Evolutionary conservation across 2,329 filamentous ascomycete genomes (phyloP).

Genomic region (Davidsoniella eucalypti): DNA sequence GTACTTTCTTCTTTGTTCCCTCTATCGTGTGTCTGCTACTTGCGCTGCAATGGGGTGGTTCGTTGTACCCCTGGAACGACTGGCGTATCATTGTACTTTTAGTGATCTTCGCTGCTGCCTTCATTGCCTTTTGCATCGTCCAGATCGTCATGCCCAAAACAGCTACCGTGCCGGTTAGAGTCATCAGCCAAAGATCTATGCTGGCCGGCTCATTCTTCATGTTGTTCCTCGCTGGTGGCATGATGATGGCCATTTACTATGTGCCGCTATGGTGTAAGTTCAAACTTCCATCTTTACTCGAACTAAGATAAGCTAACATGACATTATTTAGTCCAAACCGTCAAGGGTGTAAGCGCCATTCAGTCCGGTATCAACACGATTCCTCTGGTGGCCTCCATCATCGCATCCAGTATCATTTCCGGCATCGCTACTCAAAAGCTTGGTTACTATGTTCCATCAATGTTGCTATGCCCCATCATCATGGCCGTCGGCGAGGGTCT

Average conservation of each 20-base stretch:
- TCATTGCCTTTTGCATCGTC: constrained; percentile 31
- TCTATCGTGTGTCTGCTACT: constrained; percentile 42
- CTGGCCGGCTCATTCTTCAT: constrained; percentile 29
- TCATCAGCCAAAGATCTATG: constrained; percentile 40
- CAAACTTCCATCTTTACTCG: background rate
- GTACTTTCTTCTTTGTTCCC: constrained; percentile 43
- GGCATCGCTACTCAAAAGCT: constrained; percentile 33
- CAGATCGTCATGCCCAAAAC: constrained; percentile 37
- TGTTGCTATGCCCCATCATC: constrained; percentile 34
- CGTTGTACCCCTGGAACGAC: constrained; percentile 33
- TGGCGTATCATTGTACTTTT: constrained; percentile 39
- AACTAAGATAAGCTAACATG: constrained; percentile 1
- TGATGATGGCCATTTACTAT: constrained; percentile 39
- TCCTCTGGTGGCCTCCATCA: constrained; percentile 38
- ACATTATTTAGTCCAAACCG: constrained; percentile 31
- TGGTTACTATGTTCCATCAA: constrained; percentile 43
- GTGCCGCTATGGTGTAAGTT: constrained; percentile 38
- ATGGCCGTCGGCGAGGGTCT: constrained; percentile 38
- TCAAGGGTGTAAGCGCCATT: constrained; percentile 33
- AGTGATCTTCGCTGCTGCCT: constrained; percentile 30
- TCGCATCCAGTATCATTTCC: constrained; percentile 32
- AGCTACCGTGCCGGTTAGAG: constrained; percentile 37
- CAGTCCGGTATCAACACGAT: constrained; percentile 41
- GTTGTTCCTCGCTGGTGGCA: constrained; percentile 30
- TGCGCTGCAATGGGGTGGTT: constrained; percentile 47